phyloP scores from a whole-genome alignment of 805 yeast species.

The Diddensiella santjacobensis region DNA sequence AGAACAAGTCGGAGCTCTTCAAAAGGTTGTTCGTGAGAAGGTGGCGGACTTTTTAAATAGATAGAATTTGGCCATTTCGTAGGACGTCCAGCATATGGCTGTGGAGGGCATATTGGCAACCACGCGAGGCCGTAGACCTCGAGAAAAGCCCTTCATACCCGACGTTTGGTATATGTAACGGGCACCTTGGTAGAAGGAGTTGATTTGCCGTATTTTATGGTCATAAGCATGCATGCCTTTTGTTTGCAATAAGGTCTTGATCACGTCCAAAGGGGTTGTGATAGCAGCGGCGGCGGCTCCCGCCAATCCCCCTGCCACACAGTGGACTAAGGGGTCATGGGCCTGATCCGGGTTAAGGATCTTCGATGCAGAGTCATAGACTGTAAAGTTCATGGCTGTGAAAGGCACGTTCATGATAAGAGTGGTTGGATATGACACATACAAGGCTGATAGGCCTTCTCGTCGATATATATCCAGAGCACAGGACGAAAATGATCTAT shows the following conservation, averaged over 20 bases:
- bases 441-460: conserved; percentile 66
- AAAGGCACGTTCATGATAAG: conserved; percentile 88
- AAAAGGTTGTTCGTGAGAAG: neutral
- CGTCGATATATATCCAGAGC: conserved; percentile 29
- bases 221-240: conserved; percentile 38
- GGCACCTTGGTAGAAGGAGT: conserved; percentile 70
- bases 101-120: conserved; percentile 93
- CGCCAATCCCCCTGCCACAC: conserved; percentile 88
- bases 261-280: conserved; percentile 91
- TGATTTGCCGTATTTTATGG: conserved; percentile 46
- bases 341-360: conserved; percentile 65
- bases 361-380: conserved; percentile 81
- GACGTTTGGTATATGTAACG: conserved; percentile 48
- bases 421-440: conserved; percentile 91
- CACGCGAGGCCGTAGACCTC: conserved; percentile 89
- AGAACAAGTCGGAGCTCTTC: neutral
- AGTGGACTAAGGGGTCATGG: conserved; percentile 88
- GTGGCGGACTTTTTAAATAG: conserved; percentile 26
- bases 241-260: conserved; percentile 88
- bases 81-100: conserved; percentile 96
- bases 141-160: conserved; percentile 59
- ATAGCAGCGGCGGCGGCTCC: conserved; percentile 95
- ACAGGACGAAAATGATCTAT: conserved; percentile 26
- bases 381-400: conserved; percentile 89
- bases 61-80: conserved; percentile 90